Evolutionary conservation across 768 basidiomycete species (phyloP).

Genomic region (Leccinum fibrillosum): DNA sequence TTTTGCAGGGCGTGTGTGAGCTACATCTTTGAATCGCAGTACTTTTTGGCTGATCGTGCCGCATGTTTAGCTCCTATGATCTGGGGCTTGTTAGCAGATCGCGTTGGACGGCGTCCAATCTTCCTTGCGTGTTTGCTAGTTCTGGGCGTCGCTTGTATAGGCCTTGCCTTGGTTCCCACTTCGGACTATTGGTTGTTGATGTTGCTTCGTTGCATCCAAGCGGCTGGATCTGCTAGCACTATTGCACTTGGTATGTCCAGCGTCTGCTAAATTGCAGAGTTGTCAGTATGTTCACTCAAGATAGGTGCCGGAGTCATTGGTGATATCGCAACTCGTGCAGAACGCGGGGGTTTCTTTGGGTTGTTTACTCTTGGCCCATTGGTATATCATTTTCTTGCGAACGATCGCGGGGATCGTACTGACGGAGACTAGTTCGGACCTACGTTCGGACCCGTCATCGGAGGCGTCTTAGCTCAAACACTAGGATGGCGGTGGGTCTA

Average conservation of each 20-base stretch:
- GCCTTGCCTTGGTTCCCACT: conserved; percentile 51
- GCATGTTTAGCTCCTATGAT: conserved; percentile 51
- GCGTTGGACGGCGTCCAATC: conserved; percentile 59
- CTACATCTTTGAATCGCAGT: background rate
- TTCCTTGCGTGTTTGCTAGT: conserved; percentile 62
- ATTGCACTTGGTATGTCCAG: conserved; percentile 58
- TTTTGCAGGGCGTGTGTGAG: conserved; percentile 47
- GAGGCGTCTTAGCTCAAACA: conserved; percentile 49
- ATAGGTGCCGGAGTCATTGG: conserved; percentile 72
- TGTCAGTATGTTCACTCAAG: background rate
- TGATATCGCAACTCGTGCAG: conserved; percentile 70
- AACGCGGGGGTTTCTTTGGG: conserved; percentile 75
- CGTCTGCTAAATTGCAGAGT: background rate
- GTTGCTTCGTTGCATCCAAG: conserved; percentile 77
- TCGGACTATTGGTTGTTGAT: conserved; percentile 75
- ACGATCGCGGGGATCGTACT: background rate
- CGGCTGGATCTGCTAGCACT: conserved; percentile 75
- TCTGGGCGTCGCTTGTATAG: conserved; percentile 63
- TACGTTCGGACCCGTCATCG: conserved; percentile 46
- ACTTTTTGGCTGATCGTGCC: background rate
- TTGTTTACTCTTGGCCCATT: conserved; percentile 63
- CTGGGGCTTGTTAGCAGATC: conserved; percentile 62
- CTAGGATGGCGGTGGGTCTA: conserved; percentile 60
- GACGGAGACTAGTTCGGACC: conserved; percentile 47
- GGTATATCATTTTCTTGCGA: conserved; percentile 30